Conservation (phyloP, 352 stramenopile genomes). For the Phytophthora pisi region DNA sequence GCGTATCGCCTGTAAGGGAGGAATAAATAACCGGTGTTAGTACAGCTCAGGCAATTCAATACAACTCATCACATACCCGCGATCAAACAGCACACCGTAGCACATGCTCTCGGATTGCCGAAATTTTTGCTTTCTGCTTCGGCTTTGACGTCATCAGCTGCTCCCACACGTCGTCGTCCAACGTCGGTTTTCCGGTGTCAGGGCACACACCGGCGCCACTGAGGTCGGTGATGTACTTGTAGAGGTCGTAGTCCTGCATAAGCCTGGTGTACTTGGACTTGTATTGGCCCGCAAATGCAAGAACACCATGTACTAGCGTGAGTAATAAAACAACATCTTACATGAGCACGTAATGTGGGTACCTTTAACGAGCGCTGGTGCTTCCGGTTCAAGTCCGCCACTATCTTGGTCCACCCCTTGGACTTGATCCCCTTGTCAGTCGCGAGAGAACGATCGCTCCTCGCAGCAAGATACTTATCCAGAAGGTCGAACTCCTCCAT, state of each 20-base stretch:
- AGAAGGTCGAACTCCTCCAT: slow-evolving; percentile 19
- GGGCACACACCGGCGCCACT: slow-evolving; percentile 10
- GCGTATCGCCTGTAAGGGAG: background rate
- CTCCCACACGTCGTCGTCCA: slow-evolving; percentile 14
- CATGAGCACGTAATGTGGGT: background rate
- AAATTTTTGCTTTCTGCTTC: slow-evolving; percentile 8
- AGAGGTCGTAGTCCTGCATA: slow-evolving; percentile 18
- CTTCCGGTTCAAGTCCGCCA: background rate
- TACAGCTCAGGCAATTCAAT: background rate
- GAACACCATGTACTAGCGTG: background rate
- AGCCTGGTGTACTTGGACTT: slow-evolving; percentile 9
- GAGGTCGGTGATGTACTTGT: slow-evolving; percentile 10
- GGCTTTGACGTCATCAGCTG: background rate
- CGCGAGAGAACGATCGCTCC: background rate
- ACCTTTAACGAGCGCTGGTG: background rate
- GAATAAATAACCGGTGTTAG: background rate
- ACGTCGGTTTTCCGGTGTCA: slow-evolving; percentile 4
- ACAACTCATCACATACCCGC: background rate
- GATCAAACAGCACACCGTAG: background rate
- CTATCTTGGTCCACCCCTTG: background rate
- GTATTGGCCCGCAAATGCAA: slow-evolving; percentile 11
- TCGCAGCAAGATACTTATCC: slow-evolving; percentile 8
- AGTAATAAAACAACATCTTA: background rate
- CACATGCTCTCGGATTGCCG: background rate
- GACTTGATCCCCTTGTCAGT: slow-evolving; percentile 5